Evolutionary conservation across 2,329 filamentous ascomycete genomes (phyloP), one percentile per base, ranked within the genome.

Genomic region (Cladosporium oxysporum): DNA sequence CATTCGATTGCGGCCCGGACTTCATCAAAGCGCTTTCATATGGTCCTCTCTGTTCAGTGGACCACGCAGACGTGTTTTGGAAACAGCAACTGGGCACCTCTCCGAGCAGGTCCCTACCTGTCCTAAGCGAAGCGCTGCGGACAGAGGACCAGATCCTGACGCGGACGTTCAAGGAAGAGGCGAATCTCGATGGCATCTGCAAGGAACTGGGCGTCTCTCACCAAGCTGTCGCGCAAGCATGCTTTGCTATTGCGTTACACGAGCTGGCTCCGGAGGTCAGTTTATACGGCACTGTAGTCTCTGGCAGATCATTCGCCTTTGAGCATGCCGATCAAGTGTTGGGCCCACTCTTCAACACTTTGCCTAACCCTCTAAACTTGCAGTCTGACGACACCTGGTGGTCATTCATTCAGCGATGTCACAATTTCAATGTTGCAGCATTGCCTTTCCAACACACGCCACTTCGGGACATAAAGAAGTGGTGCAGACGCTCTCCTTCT

Each of bases 301-400:
- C 93, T 7, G 94, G 93, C 0, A 85, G 93, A 66, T 86, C 88
- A 0, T 85, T 96, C 5, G 86, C 91, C 52, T 79, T 92, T 14
- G 83, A 89, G 8, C 82, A 82, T 1, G 84, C 88, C 1, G 90
- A 93, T 57, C 74, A 82, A 26, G 86, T 91, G 0, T 85, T 95
- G 50, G 94, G 93, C 0, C 93, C 94, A 0, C 79, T 97, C 23
- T 96, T 97, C 83, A 97, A 97, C 74, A 97, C 93, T 0, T 81
- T 97, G 1, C 92, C 93, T 0, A 92, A 90, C 74, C 83, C 86
- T 64, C 78, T 88, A 37, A 74, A 79, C 6, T 69, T 84, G 16
- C 67, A 78, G 7, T 69, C 76, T 0, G 73, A 77, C 0, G 79
- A 83, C 5, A 87, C 83, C 0, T 92, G 90, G 87, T 75, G 79